These are phyloP conservation scores for Cordia subcordata DNA, from an alignment of 257 asterid genomes.

Conservation along the genomic window DNA sequence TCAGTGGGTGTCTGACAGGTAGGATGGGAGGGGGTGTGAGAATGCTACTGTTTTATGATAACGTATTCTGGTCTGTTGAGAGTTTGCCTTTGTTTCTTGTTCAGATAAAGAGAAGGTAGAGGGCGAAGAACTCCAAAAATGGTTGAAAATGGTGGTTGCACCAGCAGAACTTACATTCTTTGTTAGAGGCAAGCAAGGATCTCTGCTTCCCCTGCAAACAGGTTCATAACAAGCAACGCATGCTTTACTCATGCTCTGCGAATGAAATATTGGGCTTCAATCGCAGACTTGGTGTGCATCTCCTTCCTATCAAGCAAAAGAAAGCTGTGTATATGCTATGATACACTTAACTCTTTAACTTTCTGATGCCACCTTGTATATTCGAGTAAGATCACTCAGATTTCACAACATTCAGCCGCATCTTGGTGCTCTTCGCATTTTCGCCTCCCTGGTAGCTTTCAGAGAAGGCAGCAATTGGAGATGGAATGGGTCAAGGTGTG, in stretches of 20 bases:
- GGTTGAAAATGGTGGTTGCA: conserved; percentile 85
- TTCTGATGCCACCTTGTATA: conserved; percentile 26
- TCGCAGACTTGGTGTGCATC: conserved; percentile 1
- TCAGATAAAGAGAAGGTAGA: conserved; percentile 91
- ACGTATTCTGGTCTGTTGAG: conserved; percentile 6
- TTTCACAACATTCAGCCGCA: not conserved
- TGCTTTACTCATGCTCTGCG: conserved; percentile 7
- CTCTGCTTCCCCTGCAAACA: conserved; percentile 72
- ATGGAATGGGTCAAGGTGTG: not conserved
- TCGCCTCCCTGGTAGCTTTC: not conserved
- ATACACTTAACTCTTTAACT: not conserved
- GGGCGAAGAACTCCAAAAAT: conserved; percentile 90
- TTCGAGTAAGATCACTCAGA: conserved; percentile 7
- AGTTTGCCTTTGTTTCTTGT: conserved; percentile 4
- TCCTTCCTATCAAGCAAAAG: conserved; percentile 1
- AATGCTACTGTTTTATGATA: not conserved
- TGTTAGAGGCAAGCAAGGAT: conserved; percentile 64
- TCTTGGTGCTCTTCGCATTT: conserved; percentile 1
- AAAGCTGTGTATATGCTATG: not conserved
- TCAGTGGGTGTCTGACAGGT: too few species aligned
- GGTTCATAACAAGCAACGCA: conserved; percentile 23
- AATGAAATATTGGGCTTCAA: not conserved
- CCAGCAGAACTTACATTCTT: conserved; percentile 83
- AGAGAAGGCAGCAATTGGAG: not conserved
- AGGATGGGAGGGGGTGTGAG: too few species aligned